Base-by-base conservation (phyloP, 495 filamentous ascomycete genomes). In the Aspergillus haitiensis region DNA sequence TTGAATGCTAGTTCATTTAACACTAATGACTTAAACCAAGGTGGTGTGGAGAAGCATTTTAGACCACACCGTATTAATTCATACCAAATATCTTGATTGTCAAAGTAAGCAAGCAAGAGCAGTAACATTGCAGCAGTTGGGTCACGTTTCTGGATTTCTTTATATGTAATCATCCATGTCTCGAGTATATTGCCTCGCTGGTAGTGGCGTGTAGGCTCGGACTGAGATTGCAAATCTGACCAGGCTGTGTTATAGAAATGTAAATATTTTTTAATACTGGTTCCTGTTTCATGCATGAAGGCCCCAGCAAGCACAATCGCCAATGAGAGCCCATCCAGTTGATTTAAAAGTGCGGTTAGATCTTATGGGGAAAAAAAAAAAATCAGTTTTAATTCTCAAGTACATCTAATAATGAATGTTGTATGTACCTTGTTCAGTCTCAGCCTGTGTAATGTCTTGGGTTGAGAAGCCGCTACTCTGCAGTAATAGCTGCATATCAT, bases 11-110 rank as follows among this genome's bases (percentile, higher is more conserved):
- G 58, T 56, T 62, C 61, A 35, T 62, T 64, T 55, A 64, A 64
- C 52, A 67, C 62, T 10, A 63, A 52, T 15, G 55, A 57, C 64
- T 63, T 12, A 13, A 77, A 61, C 75, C 70, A 79, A 8, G 9
- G 7, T 0, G 70, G 74, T 2, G 59, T 35, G n/a, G 64, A 7
- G 2, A 56, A 61, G 58, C 51, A 46, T 50, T 68, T 0, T 1
- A 8, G 13, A 15, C 60, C 58, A 52, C 55, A 47, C 27, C 62
- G n/a, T 15, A 78, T 15, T 51, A 82, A 68, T 56, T 79, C 74
- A 58, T 72, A 80, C 79, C 78, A 83, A 39, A 82, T 67, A 67
- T 83, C 79, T 57, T 77, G 74, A 60, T 78, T 80, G 62, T 80
- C 74, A 49, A 81, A 78, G 55, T 63, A 76, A 51, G 77, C 75